phyloP scores from a whole-genome alignment of 345 rosid species.

The Alliaria petiolata region DNA sequence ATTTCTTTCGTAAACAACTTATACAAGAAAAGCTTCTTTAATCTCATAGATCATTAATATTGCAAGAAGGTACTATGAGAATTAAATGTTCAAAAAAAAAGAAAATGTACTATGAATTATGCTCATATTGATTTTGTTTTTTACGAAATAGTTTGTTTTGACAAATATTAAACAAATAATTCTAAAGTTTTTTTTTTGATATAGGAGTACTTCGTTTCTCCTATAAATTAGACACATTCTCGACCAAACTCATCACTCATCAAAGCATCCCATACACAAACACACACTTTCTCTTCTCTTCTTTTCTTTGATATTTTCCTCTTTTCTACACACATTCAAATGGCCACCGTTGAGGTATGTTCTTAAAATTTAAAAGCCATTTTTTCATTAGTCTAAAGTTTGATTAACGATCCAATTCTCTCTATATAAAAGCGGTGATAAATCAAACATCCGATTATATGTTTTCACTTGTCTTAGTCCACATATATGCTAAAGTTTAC shows the following conservation, averaged over 20 bases:
- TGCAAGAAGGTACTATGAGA: no score
- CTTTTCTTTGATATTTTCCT: not conserved
- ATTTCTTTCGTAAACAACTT: slow-evolving; percentile 16
- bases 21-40: slow-evolving; percentile 22
- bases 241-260: slow-evolving; percentile 29
- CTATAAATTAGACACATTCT: slow-evolving; percentile 31
- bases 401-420: not conserved
- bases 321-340: slow-evolving; percentile 22
- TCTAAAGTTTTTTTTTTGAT: not conserved
- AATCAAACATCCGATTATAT: not conserved
- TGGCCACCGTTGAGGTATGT: slow-evolving; percentile 34
- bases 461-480: not conserved
- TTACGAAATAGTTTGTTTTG: not conserved
- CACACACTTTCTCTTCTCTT: slow-evolving; percentile 4
- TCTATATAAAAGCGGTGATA: not conserved
- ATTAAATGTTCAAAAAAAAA: no score
- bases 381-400: not conserved
- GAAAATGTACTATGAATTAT: no score
- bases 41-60: slow-evolving; percentile 14
- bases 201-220: slow-evolving; percentile 1
- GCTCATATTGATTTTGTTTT: not conserved
- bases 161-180: not conserved
- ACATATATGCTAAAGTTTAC: not conserved
- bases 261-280: slow-evolving; percentile 20
- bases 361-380: not conserved